These are phyloP conservation scores for Fusarium beomiforme DNA, from an alignment of 2,329 filamentous ascomycete species.

Conservation along the genomic window DNA sequence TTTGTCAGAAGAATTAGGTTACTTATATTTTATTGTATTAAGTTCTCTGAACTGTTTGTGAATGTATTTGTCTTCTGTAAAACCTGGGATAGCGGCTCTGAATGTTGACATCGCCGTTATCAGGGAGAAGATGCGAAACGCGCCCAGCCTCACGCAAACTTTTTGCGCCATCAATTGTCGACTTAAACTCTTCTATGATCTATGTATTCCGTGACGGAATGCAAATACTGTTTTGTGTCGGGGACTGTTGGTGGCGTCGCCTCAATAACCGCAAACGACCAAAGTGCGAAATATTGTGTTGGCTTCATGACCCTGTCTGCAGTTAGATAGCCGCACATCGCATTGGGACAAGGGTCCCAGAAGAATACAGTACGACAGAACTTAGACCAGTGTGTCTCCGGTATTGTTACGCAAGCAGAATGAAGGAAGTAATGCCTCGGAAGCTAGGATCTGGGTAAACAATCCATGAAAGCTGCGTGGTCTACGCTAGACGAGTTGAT, in stretches of 20 bases:
- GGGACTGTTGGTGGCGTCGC: background rate
- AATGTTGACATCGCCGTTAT: background rate
- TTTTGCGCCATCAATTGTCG: too few relatives aligned
- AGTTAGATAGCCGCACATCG: background rate
- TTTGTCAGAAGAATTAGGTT: too few relatives aligned
- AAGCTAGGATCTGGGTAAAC: background rate
- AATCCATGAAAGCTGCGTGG: background rate
- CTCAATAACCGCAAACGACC: background rate
- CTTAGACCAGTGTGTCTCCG: rapidly evolving
- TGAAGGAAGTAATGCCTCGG: background rate
- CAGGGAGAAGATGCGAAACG: too few relatives aligned
- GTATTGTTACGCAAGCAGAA: background rate
- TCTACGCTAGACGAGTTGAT: background rate
- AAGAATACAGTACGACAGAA: rapidly evolving
- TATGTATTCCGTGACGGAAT: too few relatives aligned
- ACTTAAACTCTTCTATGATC: too few relatives aligned
- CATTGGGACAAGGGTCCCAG: background rate
- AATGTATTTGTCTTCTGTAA: background rate
- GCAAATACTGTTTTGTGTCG: background rate
- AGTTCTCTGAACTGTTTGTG: rapidly evolving
- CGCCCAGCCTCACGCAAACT: too few relatives aligned
- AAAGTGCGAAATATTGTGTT: background rate
- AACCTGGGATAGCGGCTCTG: background rate
- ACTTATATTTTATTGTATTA: rapidly evolving
- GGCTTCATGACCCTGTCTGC: too few relatives aligned